A percentile compares a stretch with the other conserved stretches of the same genome.
Evolutionary conservation across 495 filamentous ascomycete species (phyloP).

Genomic region (Penicillium roqueforti): DNA sequence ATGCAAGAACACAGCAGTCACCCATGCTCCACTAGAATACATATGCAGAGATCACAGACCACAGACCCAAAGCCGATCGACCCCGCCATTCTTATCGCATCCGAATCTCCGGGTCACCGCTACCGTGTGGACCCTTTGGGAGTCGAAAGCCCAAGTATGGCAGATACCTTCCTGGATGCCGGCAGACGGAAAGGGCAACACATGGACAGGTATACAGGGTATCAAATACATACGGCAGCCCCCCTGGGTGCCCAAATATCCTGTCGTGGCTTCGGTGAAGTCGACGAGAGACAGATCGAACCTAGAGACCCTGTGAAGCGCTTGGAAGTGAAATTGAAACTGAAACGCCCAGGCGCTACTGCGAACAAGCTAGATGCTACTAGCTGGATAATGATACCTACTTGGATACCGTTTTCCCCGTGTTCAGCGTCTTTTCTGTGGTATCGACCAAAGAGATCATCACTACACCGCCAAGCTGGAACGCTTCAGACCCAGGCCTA

Average conservation of each 20-base stretch:
- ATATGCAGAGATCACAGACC: neutral
- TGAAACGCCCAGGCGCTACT: conserved; percentile 34
- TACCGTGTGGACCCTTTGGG: conserved; percentile 9
- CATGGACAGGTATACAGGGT: conserved; percentile 49
- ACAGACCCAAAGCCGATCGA: neutral
- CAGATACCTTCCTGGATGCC: conserved; percentile 44
- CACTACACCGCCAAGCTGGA: conserved; percentile 31
- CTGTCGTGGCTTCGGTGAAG: conserved; percentile 51
- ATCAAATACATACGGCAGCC: conserved; percentile 61
- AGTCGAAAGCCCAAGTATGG: conserved; percentile 36
- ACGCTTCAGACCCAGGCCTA: conserved; percentile 42
- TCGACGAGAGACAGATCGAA: conserved; percentile 61
- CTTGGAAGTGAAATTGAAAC: conserved; percentile 41
- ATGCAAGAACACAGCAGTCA: neutral
- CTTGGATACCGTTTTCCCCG: conserved; percentile 40
- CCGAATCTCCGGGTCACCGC: neutral
- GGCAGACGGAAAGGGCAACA: conserved; percentile 48
- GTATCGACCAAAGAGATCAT: conserved; percentile 31
- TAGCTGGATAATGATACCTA: conserved; percentile 40
- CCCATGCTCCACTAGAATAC: neutral
- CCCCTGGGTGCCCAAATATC: conserved; percentile 53
- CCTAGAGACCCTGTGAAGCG: conserved; percentile 36
- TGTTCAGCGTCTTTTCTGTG: conserved; percentile 26
- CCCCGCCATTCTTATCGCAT: neutral
- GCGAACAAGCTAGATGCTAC: conserved; percentile 43